Evolutionary conservation across 768 basidiomycete genomes (phyloP), one percentile per base, ranked within the genome.

Genomic region (Chalciporus pseudorubinellus): DNA sequence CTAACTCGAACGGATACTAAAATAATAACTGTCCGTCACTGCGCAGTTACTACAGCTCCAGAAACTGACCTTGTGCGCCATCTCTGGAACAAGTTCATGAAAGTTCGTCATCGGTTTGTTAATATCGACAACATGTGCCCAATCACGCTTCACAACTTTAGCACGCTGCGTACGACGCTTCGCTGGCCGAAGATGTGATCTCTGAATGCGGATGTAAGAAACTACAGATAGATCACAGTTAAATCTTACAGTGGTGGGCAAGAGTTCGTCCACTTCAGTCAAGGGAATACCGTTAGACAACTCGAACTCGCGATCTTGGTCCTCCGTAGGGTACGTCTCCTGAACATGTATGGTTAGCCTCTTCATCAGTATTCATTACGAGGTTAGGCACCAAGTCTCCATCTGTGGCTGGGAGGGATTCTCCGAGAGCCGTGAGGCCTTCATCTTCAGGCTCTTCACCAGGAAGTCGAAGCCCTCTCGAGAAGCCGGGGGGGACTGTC

Each of bases 1-100:
- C 97, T 26, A 99, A 79, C 65, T 97, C 92, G 70, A 99, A 99
- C n/a, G 97, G 95, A 71, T 98, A 99, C 94, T 92, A 44, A n/a
- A 3, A 22, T n/a, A 38, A 42, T 29, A 44, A 33, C 48, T 39
- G 21, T 48, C 39, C 24, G 33, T 64, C 44, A 59, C 24, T 40
- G 26, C 19, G n/a, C 16, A 21, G 43, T 34, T 3, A 36, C 22
- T 42, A 12, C n/a, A 22, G 26, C 16, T 38, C 39, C 48, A 26
- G 16, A 38, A 34, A 48, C 70, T 59, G 43, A 91, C 94, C 74
- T 92, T 85, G 69, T 91, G 91, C 0, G 95, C 95, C 92, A 95
- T 94, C 50, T 94, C 89, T 0, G 95, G 95, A 8, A 99, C 93
- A 21, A 98, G 84, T 65, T 95, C 87, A 47, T 81, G 81, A 65